Percentiles rank a stretch among this genome's conserved stretches.
Evolutionary conservation across 495 filamentous ascomycete species (phyloP).

Genomic region (Hypoxylon crocopeplum): DNA sequence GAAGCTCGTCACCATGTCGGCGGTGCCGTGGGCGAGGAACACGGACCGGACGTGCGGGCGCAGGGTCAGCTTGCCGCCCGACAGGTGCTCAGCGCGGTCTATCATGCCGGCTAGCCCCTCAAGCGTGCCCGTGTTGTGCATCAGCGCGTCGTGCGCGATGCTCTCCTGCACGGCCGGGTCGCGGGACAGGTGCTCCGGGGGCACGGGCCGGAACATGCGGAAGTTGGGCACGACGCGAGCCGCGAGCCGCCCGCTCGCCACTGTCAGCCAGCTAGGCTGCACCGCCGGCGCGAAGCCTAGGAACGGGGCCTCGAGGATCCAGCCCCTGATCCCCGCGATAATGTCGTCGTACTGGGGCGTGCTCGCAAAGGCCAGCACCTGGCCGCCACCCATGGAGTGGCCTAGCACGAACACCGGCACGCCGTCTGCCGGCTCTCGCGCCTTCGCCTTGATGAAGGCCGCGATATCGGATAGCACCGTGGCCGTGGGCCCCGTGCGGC

Average conservation of each 20-base stretch:
- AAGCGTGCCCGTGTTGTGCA: constrained; percentile 81
- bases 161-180: constrained; percentile 64
- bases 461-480: constrained; percentile 79
- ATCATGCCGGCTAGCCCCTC: constrained; percentile 77
- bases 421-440: constrained; percentile 35
- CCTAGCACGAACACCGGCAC: constrained; percentile 84
- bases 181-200: constrained; percentile 63
- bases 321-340: constrained; percentile 63
- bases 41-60: constrained; percentile 51
- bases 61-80: constrained; percentile 49
- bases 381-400: constrained; percentile 82
- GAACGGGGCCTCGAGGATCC: constrained; percentile 72
- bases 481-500: constrained; percentile 72
- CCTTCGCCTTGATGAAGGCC: constrained; percentile 63
- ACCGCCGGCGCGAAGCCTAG: constrained; percentile 68
- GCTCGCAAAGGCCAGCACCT: constrained; percentile 62
- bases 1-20: constrained; percentile 70
- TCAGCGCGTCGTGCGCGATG: constrained; percentile 67
- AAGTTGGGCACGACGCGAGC: constrained; percentile 66
- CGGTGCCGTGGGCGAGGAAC: constrained; percentile 72
- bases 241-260: constrained; percentile 68
- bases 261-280: constrained; percentile 63
- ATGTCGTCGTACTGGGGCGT: constrained; percentile 52
- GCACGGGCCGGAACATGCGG: constrained; percentile 65
- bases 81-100: constrained; percentile 65